Evolutionary conservation across 306 rosid species (phyloP).

Genomic region (Acacia acuminata): DNA sequence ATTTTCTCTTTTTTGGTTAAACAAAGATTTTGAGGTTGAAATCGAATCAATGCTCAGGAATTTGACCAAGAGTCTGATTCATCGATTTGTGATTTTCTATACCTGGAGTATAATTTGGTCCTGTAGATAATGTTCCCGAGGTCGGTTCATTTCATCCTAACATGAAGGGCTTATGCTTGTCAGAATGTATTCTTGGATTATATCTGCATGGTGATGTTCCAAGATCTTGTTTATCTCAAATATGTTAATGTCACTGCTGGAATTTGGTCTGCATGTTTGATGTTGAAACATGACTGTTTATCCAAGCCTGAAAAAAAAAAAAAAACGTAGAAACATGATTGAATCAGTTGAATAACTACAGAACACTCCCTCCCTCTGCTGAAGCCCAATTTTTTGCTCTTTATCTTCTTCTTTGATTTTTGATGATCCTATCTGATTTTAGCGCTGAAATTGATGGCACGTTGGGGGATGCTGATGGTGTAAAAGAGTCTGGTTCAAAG

Average conservation of each 20-base stretch:
- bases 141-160: not conserved
- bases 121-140: not conserved
- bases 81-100: not conserved
- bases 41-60: not conserved
- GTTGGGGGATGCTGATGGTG: conserved; percentile 69
- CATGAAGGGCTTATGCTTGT: not conserved
- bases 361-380: not conserved
- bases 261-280: not conserved
- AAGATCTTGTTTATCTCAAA: not conserved
- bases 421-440: conserved; percentile 33
- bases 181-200: not conserved
- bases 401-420: conserved; percentile 26
- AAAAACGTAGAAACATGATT: not conserved
- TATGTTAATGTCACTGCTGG: not conserved
- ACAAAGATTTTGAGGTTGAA: not conserved
- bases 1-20: not conserved
- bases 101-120: not conserved
- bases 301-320: not conserved
- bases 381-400: conserved; percentile 1
- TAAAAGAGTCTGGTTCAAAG: conserved; percentile 68
- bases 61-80: not conserved
- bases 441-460: conserved; percentile 80
- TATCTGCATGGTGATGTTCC: not conserved
- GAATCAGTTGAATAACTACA: not conserved
- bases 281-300: not conserved